A percentile compares a stretch with the other conserved stretches of the same genome.
Conservation (phyloP, 768 basidiomycete genomes). For the Favolaschia claudopus region DNA sequence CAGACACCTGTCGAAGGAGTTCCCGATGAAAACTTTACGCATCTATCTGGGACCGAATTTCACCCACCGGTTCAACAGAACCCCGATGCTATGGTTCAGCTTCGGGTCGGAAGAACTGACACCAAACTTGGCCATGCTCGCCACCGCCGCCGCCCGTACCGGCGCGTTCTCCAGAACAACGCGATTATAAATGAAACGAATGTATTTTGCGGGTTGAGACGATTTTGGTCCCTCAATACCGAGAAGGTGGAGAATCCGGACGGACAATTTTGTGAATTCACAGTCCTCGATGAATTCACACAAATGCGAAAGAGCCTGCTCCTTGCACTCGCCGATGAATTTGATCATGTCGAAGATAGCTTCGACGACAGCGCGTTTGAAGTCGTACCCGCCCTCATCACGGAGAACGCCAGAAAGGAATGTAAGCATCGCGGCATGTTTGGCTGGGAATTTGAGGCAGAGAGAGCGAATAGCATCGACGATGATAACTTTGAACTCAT, state of each 20-base stretch:
- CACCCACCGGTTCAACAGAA: conserved; percentile 81
- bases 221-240: conserved; percentile 97
- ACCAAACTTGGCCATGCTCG: conserved; percentile 96
- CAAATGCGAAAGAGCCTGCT: conserved; percentile 95
- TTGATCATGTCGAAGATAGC: conserved; percentile 99
- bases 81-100: conserved; percentile 85
- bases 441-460: conserved; percentile 97
- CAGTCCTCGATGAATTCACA: conserved; percentile 99
- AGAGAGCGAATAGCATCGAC: conserved; percentile 98
- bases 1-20: conserved; percentile 73
- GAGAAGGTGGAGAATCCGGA: conserved; percentile 93
- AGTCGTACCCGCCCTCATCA: conserved; percentile 99
- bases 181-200: conserved; percentile 99
- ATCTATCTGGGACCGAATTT: conserved; percentile 8
- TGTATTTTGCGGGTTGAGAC: conserved; percentile 97
- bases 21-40: too few relatives aligned
- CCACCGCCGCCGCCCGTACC: conserved; percentile 94
- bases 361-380: conserved; percentile 98
- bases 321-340: conserved; percentile 93
- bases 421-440: conserved; percentile 95
- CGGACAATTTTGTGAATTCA: conserved; percentile 98
- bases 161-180: conserved; percentile 98
- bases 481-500: conserved; percentile 99
- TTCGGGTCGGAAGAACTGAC: conserved; percentile 82
- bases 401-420: conserved; percentile 97